Base-by-base conservation (phyloP, 192 early-diverging fungal genomes). In the Podila verticillata region DNA sequence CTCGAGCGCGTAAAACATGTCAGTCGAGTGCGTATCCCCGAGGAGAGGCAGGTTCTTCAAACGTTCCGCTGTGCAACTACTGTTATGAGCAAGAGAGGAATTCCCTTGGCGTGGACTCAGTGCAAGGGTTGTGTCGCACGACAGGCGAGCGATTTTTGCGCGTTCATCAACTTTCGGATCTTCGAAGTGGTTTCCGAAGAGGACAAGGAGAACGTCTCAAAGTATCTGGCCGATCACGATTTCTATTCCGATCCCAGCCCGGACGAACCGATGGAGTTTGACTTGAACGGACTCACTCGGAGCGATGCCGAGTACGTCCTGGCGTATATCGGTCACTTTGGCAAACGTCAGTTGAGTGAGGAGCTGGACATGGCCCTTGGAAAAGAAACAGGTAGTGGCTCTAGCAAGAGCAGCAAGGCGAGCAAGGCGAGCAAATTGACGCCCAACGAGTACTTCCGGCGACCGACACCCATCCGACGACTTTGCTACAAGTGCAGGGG, bases 401-500 rank as follows among this genome's bases (percentile, higher is more conserved):
- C 29, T 12, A 39, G n/a, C 24, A 17, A 26, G 12, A 24, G 39
- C 63, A 30, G 12, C 35, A 44, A 19, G 36, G 24, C 5, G 7
- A 10, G 2, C 8, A 26, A 15, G n/a, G n/a, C n/a, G n/a, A n/a
- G n/a, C n/a, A 12, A 24, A 7, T 13, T 26, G 6, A 17, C 26
- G n/a, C 5, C 19, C 20, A 4, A 15, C 7, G 63, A 59, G 7
- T 72, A 64, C n/a, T 1, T 72, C 63, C 51, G 62, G 19, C n/a
- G 70, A n/a, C 62, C 63, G 1, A 5, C 13, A 5, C 22, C 26
- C 24, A 30, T 48, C 13, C 51, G 44, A 36, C 70, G 54, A 8
- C 49, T 56, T 31, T 72, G 70, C n/a, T 63, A 65, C 19, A n/a
- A 15, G 19, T 72, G 70, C 56, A 65, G 59, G 29, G n/a, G 7